phyloP scores from a whole-genome alignment of 306 rosid genomes.

The Sechiopsis laciniata region DNA sequence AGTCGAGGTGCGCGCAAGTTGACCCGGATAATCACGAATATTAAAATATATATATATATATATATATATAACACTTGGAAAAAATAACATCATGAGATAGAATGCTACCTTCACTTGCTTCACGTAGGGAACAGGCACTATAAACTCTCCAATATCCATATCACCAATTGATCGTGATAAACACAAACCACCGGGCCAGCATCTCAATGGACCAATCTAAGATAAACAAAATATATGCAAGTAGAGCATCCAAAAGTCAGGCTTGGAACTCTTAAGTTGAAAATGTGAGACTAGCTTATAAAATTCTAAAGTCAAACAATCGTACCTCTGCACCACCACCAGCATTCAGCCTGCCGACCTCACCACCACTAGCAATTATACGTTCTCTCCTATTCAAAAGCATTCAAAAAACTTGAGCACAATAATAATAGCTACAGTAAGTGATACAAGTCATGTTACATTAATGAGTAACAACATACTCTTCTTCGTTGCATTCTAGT shows the following conservation, averaged over 20 bases:
- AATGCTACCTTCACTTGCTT: constrained; percentile 91
- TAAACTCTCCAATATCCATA: constrained; percentile 88
- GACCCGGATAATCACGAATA: too few species aligned
- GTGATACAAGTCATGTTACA: constrained; percentile 4
- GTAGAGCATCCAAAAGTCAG: neutral
- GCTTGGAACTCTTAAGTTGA: neutral
- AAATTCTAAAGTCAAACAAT: constrained; percentile 8
- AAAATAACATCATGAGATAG: neutral
- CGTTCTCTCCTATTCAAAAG: constrained; percentile 66
- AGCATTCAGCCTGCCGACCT: constrained; percentile 95
- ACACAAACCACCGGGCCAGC: constrained; percentile 99
- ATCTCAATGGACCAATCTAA: constrained; percentile 95
- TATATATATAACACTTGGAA: neutral
- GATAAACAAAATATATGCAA: constrained; percentile 11
- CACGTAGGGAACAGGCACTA: constrained; percentile 92
- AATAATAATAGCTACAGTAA: neutral
- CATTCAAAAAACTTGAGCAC: constrained; percentile 21
- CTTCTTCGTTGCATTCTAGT: constrained; percentile 88
- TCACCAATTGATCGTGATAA: constrained; percentile 96
- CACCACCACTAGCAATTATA: constrained; percentile 88
- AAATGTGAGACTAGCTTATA: constrained; percentile 6
- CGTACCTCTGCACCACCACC: constrained; percentile 98
- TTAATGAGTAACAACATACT: constrained; percentile 49
- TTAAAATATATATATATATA: too few species aligned
- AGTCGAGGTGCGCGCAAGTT: too few species aligned